A percentile compares a stretch with the other conserved stretches of the same genome.
Evolutionary conservation across 78 protist genomes (phyloP).

Genomic region (Polysphondylium violaceum): DNA sequence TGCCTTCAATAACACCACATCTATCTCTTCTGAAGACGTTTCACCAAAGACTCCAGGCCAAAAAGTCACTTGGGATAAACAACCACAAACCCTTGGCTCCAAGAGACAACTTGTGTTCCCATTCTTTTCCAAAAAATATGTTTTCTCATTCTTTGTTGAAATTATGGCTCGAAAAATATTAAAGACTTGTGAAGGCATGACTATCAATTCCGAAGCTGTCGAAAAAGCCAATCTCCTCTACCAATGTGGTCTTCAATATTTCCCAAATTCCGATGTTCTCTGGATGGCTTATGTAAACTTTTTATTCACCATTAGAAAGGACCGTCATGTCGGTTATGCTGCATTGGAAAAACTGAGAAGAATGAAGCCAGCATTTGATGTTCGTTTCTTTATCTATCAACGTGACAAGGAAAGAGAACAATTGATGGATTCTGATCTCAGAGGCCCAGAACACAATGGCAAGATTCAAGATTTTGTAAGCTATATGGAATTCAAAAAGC

Average conservation of each 20-base stretch:
- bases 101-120: constrained; percentile 28
- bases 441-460: constrained; percentile 31
- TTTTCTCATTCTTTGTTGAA: constrained; percentile 33
- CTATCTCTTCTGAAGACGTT: background rate
- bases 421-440: constrained; percentile 67
- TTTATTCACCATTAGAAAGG: constrained; percentile 48
- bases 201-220: background rate
- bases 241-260: constrained; percentile 76
- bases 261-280: constrained; percentile 34
- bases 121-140: constrained; percentile 24
- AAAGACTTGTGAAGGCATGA: background rate
- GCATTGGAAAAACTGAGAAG: constrained; percentile 54
- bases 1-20: background rate
- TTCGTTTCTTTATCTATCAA: constrained; percentile 57
- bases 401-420: constrained; percentile 70
- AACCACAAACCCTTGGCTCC: constrained; percentile 16
- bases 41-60: background rate
- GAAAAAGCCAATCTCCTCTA: constrained; percentile 65
- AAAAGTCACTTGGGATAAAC: constrained; percentile 11
- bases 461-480: constrained; percentile 69
- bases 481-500: constrained; percentile 73
- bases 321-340: constrained; percentile 73
- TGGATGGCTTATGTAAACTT: constrained; percentile 76
- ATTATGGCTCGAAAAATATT: constrained; percentile 45
- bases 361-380: constrained; percentile 41